Evolutionary conservation across 2,329 filamentous ascomycete genomes (phyloP).

Genomic region (Verticillium zaregamsianum): DNA sequence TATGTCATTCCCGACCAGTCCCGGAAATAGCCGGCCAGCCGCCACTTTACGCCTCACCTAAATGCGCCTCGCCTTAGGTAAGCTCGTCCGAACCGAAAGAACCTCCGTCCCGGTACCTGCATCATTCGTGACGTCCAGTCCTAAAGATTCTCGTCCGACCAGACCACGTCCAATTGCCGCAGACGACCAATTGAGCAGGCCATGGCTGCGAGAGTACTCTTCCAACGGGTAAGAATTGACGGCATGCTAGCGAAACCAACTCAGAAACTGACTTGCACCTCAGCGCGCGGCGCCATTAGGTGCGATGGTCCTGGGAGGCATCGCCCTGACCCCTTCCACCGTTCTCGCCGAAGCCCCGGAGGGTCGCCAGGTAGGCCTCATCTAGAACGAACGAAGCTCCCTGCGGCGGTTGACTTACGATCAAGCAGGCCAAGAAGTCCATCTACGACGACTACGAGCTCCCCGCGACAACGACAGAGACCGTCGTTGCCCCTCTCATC

Average conservation of each 20-base stretch:
- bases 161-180: constrained; percentile 15
- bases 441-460: constrained; percentile 74
- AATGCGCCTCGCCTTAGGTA: not conserved
- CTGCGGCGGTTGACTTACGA: constrained; percentile 6
- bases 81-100: not conserved
- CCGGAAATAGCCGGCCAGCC: constrained; percentile 21
- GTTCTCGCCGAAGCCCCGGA: constrained; percentile 48
- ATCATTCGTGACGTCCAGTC: constrained; percentile 15
- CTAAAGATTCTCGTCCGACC: constrained; percentile 13
- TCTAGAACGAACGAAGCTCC: not conserved
- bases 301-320: constrained; percentile 43
- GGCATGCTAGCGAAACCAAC: not conserved
- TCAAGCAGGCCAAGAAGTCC: constrained; percentile 53
- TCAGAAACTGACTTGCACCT: constrained; percentile 22
- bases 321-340: constrained; percentile 42
- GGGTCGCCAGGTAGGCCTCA: constrained; percentile 5
- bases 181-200: constrained; percentile 42
- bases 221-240: constrained; percentile 44
- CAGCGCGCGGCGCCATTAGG: constrained; percentile 52
- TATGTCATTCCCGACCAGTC: constrained; percentile 12
- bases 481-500: constrained; percentile 22
- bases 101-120: constrained; percentile 2
- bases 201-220: constrained; percentile 58
- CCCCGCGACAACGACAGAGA: constrained; percentile 28
- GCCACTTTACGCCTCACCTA: not conserved